Conservation (phyloP, 495 filamentous ascomycete genomes). For the Penicillium bovifimosum region DNA sequence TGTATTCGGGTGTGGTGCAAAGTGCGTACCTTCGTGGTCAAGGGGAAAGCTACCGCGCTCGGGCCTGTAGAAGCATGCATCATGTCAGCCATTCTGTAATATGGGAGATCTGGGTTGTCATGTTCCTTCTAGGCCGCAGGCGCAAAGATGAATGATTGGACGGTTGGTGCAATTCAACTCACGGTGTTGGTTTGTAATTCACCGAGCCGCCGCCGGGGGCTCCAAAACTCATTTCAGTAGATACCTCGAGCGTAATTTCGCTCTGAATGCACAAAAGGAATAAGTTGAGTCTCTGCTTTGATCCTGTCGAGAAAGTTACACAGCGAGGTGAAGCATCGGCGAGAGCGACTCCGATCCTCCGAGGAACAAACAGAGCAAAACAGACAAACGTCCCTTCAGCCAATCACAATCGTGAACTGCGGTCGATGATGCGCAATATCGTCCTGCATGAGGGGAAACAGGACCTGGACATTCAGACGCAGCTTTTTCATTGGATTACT, state of each 20-base stretch:
- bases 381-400: slow-evolving; percentile 22
- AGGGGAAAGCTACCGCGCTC: slow-evolving; percentile 95
- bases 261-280: background rate
- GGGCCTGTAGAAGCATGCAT: slow-evolving; percentile 48
- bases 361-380: slow-evolving; percentile 37
- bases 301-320: background rate
- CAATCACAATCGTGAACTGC: slow-evolving; percentile 15
- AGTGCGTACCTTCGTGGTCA: slow-evolving; percentile 74
- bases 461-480: slow-evolving; percentile 3
- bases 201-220: slow-evolving; percentile 67
- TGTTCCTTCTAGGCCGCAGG: background rate
- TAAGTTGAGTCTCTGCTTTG: background rate
- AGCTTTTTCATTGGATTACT: background rate
- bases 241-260: background rate
- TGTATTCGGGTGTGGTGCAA: background rate
- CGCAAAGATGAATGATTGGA: background rate
- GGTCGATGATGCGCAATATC: slow-evolving; percentile 19
- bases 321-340: background rate
- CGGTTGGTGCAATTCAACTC: slow-evolving; percentile 31
- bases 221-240: slow-evolving; percentile 58
- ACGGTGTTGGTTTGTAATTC: slow-evolving; percentile 71
- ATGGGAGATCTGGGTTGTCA: too few relatives aligned
- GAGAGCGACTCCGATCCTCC: background rate
- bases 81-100: background rate
- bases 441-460: background rate